Percentiles rank a stretch among this genome's conserved stretches.
These are phyloP conservation scores for Metschnikowia santaceciliae DNA, from an alignment of 805 yeast genomes.

Conservation along the genomic window DNA sequence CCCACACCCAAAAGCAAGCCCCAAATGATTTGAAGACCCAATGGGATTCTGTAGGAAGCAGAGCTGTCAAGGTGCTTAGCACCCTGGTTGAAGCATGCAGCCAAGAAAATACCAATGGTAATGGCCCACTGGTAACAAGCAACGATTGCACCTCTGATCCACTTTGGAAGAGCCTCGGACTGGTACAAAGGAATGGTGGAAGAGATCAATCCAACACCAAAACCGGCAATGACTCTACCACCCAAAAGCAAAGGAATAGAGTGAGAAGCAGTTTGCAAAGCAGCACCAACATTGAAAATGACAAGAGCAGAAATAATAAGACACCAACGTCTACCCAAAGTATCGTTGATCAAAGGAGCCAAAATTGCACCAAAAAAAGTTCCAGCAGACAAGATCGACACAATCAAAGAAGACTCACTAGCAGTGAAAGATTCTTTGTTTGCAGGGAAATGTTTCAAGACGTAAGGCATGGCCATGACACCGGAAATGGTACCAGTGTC, in stretches of 20 bases:
- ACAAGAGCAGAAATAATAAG: constrained; percentile 30
- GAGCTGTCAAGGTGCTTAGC: constrained; percentile 30
- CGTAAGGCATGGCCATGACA: constrained; percentile 39
- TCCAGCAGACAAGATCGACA: constrained; percentile 37
- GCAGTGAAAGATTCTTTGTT: constrained; percentile 18
- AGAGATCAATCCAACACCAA: constrained; percentile 42
- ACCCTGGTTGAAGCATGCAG: constrained; percentile 36
- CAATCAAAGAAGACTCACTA: constrained; percentile 23
- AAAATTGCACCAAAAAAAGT: constrained; percentile 38
- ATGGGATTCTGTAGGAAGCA: constrained; percentile 40
- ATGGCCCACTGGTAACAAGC: constrained; percentile 40
- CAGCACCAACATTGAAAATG: constrained; percentile 35
- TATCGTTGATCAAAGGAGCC: constrained; percentile 36
- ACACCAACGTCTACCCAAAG: constrained; percentile 38
- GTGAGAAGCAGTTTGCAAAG: constrained; percentile 36
- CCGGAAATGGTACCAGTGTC: constrained; percentile 44
- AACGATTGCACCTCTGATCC: constrained; percentile 43
- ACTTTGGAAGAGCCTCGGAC: constrained; percentile 39
- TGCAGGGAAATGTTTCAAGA: constrained; percentile 24
- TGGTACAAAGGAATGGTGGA: constrained; percentile 38
- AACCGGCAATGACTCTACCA: constrained; percentile 39
- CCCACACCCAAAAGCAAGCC: constrained; percentile 27
- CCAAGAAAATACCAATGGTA: constrained; percentile 36
- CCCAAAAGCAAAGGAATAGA: constrained; percentile 33
- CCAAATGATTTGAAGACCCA: constrained; percentile 39